phyloP scores from a whole-genome alignment of 2,329 filamentous ascomycete genomes.

The Bimuria novae-zelandiae region DNA sequence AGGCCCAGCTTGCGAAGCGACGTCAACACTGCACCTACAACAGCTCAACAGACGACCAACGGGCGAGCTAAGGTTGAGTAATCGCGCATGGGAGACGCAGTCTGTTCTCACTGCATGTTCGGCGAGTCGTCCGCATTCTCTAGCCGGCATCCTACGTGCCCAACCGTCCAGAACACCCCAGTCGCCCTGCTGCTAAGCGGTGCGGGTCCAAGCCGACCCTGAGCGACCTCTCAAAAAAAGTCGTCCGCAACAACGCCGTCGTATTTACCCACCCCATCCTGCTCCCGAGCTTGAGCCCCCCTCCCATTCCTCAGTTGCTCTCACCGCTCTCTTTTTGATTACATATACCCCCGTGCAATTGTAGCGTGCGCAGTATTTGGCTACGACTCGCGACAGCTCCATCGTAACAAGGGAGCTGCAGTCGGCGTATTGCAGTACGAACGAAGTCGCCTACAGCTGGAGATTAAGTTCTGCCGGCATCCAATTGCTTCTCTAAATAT shows the following conservation, averaged over 20 bases:
- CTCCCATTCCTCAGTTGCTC: slow-evolving; percentile 25
- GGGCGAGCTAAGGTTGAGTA: not conserved
- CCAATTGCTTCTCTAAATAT: slow-evolving; percentile 24
- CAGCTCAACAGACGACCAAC: not conserved
- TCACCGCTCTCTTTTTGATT: slow-evolving; percentile 17
- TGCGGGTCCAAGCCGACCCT: slow-evolving; percentile 20
- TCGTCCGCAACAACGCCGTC: slow-evolving; percentile 17
- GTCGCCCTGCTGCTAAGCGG: slow-evolving; percentile 12
- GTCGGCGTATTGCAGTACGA: slow-evolving; percentile 29
- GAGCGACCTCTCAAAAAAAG: slow-evolving; percentile 31
- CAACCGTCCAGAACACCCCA: slow-evolving; percentile 10
- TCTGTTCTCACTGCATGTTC: not conserved
- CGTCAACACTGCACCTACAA: not conserved
- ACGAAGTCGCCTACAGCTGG: slow-evolving; percentile 34
- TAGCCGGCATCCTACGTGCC: slow-evolving; percentile 6
- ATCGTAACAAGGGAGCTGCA: slow-evolving; percentile 39
- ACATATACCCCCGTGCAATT: slow-evolving; percentile 10
- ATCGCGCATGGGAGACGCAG: not conserved
- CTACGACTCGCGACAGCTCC: not conserved
- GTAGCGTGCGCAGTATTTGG: not conserved
- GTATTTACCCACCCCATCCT: slow-evolving; percentile 24
- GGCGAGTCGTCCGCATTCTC: slow-evolving; percentile 1
- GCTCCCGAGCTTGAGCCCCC: slow-evolving; percentile 14
- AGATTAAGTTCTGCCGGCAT: slow-evolving; percentile 43
- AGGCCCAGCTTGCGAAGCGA: not conserved